Conservation (phyloP, 2,329 filamentous ascomycete species). For the Xylariaceae sp. region DNA sequence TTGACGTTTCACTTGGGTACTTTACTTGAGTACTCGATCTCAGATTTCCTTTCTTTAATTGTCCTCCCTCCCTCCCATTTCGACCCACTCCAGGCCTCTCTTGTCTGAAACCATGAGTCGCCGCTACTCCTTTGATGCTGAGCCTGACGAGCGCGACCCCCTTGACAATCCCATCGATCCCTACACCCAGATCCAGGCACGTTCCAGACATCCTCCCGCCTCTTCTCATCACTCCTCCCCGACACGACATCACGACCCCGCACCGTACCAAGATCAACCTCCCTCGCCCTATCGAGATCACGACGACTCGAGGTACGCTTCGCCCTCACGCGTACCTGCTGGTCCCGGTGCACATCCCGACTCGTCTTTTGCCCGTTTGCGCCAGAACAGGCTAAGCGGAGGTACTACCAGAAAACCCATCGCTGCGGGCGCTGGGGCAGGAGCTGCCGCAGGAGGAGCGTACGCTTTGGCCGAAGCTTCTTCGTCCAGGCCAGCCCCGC, state of each 20-base stretch:
- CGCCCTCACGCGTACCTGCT: slow-evolving; percentile 9
- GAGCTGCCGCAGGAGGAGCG: slow-evolving; percentile 17
- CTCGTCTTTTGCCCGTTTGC: slow-evolving; percentile 30
- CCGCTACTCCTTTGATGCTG: slow-evolving; percentile 26
- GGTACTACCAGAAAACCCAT: slow-evolving; percentile 9
- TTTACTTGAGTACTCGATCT: no score
- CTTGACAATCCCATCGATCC: slow-evolving; percentile 13
- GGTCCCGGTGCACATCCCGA: slow-evolving; percentile 32
- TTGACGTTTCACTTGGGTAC: no score
- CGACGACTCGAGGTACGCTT: slow-evolving; percentile 11
- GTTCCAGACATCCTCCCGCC: slow-evolving; percentile 4
- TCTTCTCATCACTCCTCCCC: slow-evolving; percentile 8
- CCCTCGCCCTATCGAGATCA: slow-evolving; percentile 15
- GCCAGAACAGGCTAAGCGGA: slow-evolving; percentile 30
- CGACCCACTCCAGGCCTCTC: no score
- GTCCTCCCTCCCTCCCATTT: no score
- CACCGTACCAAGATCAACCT: slow-evolving; percentile 20
- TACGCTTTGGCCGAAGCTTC: slow-evolving; percentile 13
- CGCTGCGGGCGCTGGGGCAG: slow-evolving; percentile 10
- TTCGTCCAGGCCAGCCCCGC: slow-evolving; percentile 17
- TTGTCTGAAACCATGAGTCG: slow-evolving; percentile 20
- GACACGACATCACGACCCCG: slow-evolving; percentile 3
- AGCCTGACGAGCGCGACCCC: slow-evolving; percentile 24
- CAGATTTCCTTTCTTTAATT: no score
- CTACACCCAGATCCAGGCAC: background rate